A percentile compares a stretch with the other conserved stretches of the same genome.
Evolutionary conservation across 495 filamentous ascomycete species (phyloP).

Genomic region (Penicillium robsamsonii): DNA sequence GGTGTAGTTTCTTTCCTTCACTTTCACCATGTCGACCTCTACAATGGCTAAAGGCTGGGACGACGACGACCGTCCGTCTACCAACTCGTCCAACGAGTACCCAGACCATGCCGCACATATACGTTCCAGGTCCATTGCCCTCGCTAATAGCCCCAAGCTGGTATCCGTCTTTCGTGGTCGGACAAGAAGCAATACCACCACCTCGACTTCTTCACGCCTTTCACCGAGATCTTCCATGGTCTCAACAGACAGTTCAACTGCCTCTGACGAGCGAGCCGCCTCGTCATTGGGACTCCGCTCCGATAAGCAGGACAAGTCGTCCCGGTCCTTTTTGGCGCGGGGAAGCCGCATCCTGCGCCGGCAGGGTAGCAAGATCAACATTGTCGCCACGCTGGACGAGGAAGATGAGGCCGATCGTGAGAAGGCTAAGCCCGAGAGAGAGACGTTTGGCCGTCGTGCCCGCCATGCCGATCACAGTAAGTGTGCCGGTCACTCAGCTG

Average conservation of each 20-base stretch:
- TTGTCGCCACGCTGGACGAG: conserved; percentile 48
- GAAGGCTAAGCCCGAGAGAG: conserved; percentile 37
- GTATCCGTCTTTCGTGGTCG: conserved; percentile 45
- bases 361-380: conserved; percentile 52
- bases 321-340: conserved; percentile 45
- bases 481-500: conserved; percentile 11
- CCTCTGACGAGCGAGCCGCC: conserved; percentile 33
- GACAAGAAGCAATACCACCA: conserved; percentile 47
- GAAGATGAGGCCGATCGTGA: conserved; percentile 42
- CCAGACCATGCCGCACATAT: conserved; percentile 40
- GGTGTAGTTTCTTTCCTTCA: conserved; percentile 9
- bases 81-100: conserved; percentile 38
- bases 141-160: conserved; percentile 42
- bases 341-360: conserved; percentile 53
- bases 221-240: conserved; percentile 44
- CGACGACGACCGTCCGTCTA: conserved; percentile 37
- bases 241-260: conserved; percentile 30
- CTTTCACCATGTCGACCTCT: conserved; percentile 11
- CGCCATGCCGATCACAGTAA: conserved; percentile 37
- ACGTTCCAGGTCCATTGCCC: conserved; percentile 44
- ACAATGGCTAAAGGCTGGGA: conserved; percentile 20
- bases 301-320: conserved; percentile 40
- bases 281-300: conserved; percentile 31
- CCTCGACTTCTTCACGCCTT: conserved; percentile 37
- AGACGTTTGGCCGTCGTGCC: conserved; percentile 34